A percentile compares a stretch with the other conserved stretches of the same genome.
Evolutionary conservation across 2,329 filamentous ascomycete species (phyloP).

Genomic region (Sclerotinia nivalis): DNA sequence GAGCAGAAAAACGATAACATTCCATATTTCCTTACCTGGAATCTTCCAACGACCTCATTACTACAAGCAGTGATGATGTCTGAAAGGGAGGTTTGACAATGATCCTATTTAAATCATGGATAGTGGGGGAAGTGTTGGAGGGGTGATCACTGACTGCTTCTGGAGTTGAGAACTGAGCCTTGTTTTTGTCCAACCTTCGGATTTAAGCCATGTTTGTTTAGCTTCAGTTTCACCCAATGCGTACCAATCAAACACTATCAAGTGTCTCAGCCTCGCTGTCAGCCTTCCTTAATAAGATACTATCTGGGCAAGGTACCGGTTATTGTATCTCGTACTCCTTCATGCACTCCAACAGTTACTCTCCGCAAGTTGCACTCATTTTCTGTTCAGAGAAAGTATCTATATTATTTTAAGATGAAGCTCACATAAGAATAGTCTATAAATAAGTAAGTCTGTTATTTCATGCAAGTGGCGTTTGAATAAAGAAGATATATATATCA

Average conservation of each 20-base stretch:
- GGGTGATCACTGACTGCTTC: neutral
- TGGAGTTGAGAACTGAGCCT: neutral
- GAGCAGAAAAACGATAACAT: neutral
- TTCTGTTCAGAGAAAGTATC: neutral
- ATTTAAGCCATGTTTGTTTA: neutral
- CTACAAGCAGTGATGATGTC: slow-evolving; percentile 26
- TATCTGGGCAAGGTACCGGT: too few species aligned
- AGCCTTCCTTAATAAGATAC: neutral
- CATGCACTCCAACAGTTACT: neutral
- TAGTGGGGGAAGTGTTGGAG: neutral
- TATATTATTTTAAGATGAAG: slow-evolving; percentile 3
- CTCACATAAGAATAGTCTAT: neutral
- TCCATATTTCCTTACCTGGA: slow-evolving; percentile 47
- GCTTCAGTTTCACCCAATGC: neutral
- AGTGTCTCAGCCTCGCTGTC: neutral
- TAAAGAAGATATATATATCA: neutral
- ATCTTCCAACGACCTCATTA: slow-evolving; percentile 57
- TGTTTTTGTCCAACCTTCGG: neutral
- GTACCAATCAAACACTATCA: neutral
- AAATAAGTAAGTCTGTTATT: slow-evolving; percentile 8
- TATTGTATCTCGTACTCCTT: neutral
- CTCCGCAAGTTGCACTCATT: neutral
- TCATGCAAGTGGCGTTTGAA: neutral
- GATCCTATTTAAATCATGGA: neutral
- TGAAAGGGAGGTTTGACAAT: slow-evolving; percentile 4